Evolutionary conservation across 2,329 filamentous ascomycete genomes (phyloP), one percentile per base, ranked within the genome.

Genomic region (Diplodia mutila): DNA sequence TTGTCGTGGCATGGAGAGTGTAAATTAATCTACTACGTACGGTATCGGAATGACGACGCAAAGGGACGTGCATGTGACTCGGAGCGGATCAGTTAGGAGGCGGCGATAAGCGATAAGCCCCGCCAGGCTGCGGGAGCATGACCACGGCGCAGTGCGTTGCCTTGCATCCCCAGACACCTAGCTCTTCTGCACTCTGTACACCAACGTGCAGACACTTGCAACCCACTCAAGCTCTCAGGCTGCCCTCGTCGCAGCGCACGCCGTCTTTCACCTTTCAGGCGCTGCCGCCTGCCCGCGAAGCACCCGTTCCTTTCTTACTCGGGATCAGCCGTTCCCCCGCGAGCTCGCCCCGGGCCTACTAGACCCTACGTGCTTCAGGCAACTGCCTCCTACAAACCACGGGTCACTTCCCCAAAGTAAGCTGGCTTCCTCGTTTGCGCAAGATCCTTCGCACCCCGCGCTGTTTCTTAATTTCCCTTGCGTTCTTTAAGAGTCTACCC

Each of bases 11-110:
- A 59, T 57, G 64, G 53, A 53, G 57, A 49, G 52, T 66, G 64
- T 66, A 66, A 66, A 66, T 66, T 66, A 66, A 65, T 65, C 63
- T 52, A 55, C 32, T n/a, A 65, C 49, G 49, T n/a, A 55, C 63
- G 49, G n/a, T 39, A 54, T 54, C 23, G 21, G 16, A 23, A 55
- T 46, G 64, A 48, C 34, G 27, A n/a, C n/a, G 34, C 3, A 21
- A 29, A 23, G 29, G 25, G 54, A 32, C 18, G 29, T 18, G 46
- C 59, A 63, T 63, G 59, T 63, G 59, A 63, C 59, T 63, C 46
- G n/a, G 21, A 25, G 34, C 34, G 55, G 8, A 61, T 25, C 55
- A 25, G 34, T 55, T 52, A 52, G 49, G 25, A 54, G 29, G 32
- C n/a, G n/a, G 27, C 53, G 52, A 66, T 57, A 54, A 55, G 42